Conservation (phyloP, 768 basidiomycete species). For the Agrocybe pediades region DNA sequence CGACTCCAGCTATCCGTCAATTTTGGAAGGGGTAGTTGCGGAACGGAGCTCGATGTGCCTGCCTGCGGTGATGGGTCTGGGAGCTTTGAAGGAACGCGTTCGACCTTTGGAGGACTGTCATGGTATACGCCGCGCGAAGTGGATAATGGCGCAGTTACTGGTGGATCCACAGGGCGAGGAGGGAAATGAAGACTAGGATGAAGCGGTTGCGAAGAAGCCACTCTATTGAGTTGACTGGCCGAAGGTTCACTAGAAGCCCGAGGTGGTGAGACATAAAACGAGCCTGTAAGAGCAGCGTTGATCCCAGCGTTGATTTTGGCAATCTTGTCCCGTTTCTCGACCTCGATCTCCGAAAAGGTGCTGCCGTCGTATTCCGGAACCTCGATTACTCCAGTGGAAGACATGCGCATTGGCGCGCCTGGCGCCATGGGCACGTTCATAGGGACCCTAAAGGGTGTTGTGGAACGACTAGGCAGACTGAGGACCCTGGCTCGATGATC, state of each 20-base stretch:
- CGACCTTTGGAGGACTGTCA: conserved; percentile 24
- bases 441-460: conserved; percentile 15
- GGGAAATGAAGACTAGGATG: conserved; percentile 23
- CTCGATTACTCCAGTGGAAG: conserved; percentile 12
- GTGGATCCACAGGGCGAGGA: conserved; percentile 1
- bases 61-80: conserved; percentile 3
- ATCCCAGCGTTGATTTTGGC: conserved; percentile 44
- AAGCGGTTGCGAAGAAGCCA: conserved; percentile 16
- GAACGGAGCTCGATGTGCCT: neutral
- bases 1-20: conserved; percentile 11
- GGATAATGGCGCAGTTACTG: neutral
- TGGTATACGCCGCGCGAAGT: conserved; percentile 1
- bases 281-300: conserved; percentile 40
- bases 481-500: conserved; percentile 17
- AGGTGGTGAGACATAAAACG: conserved; percentile 28
- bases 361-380: conserved; percentile 26
- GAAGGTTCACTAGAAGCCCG: conserved; percentile 3
- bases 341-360: conserved; percentile 37
- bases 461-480: conserved; percentile 13
- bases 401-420: conserved; percentile 6
- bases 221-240: conserved; percentile 5
- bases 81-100: conserved; percentile 22
- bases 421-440: neutral
- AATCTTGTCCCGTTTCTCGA: conserved; percentile 39
- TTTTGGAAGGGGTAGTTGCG: neutral